Base-by-base conservation (phyloP, 495 filamentous ascomycete genomes). In the Wilcoxina mikolae region DNA sequence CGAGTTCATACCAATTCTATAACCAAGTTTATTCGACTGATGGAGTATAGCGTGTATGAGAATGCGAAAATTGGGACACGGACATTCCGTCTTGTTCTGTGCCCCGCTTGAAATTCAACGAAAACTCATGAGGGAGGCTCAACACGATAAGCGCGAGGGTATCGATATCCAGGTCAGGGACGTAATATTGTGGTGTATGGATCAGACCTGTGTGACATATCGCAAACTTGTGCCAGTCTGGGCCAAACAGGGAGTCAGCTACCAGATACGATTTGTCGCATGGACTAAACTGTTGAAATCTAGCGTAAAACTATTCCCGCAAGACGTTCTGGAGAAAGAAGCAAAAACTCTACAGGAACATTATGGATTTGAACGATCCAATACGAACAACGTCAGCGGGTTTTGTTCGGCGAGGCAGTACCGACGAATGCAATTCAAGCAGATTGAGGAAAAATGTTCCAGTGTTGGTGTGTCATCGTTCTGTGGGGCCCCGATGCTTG, bases 11-110 rank as follows among this genome's bases (percentile, higher is more conserved):
- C n/a, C n/a, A n/a, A n/a, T n/a, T n/a, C n/a, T n/a, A n/a, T n/a
- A n/a, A n/a, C n/a, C n/a, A n/a, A n/a, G n/a, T n/a, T n/a, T n/a
- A n/a, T n/a, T n/a, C n/a, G n/a, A n/a, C n/a, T n/a, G n/a, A n/a
- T n/a, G n/a, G n/a, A n/a, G n/a, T 7, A 23, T 53, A 82, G 80
- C 79, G 3, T 84, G 79, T 51, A 84, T 82, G 78, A 59, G 80
- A 43, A 78, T 83, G 78, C 61, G 80, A 48, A 75, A 77, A 57
- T 68, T 84, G 3, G 78, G 78, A 1, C 57, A 71, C 17, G 78
- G 80, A 0, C 80, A 84, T 51, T 79, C 79, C 0, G 76, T 83
- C 0, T 68, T 76, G 0, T 81, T 82, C 39, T 77, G 70, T 46
- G 68, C 74, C 1, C 71, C 79, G 0, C 50, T 62, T 0, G 78